Percentiles rank a stretch among this genome's conserved stretches.
Evolutionary conservation across 176 grass and related monocot genomes (phyloP).

Genomic region (Oryza brachyantha): DNA sequence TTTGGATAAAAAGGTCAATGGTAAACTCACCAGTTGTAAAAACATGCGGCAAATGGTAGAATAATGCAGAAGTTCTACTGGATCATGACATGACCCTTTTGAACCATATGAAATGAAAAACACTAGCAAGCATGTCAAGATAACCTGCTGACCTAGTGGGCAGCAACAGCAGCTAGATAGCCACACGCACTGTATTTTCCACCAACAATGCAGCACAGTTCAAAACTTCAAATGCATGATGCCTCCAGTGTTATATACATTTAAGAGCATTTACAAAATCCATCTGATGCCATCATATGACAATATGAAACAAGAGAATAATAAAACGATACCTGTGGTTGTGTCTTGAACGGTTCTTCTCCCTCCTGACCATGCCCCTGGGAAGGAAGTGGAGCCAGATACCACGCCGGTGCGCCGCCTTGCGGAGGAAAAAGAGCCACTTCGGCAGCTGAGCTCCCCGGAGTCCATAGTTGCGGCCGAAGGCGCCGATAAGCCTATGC

Average conservation of each 20-base stretch:
- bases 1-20: too few species aligned
- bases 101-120: too few species aligned
- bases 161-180: too few species aligned
- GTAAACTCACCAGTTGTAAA: too few species aligned
- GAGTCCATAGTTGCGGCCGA: slow-evolving; percentile 41
- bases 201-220: not conserved
- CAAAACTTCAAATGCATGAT: not conserved
- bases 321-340: slow-evolving; percentile 38
- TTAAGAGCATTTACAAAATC: not conserved
- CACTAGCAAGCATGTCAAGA: too few species aligned
- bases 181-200: too few species aligned
- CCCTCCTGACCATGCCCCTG: slow-evolving; percentile 72
- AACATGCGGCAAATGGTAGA: too few species aligned
- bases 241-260: not conserved
- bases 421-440: slow-evolving; percentile 45
- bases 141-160: too few species aligned
- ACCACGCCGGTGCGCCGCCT: slow-evolving; percentile 43
- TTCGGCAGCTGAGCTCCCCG: slow-evolving; percentile 35
- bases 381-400: slow-evolving; percentile 62
- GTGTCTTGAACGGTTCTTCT: slow-evolving; percentile 52
- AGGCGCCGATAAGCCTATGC: slow-evolving; percentile 42
- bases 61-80: too few species aligned
- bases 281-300: not conserved
- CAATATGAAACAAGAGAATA: not conserved
- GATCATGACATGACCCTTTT: too few species aligned